Base-by-base conservation (phyloP, 768 basidiomycete species). In the Boletus rubroflammeus region DNA sequence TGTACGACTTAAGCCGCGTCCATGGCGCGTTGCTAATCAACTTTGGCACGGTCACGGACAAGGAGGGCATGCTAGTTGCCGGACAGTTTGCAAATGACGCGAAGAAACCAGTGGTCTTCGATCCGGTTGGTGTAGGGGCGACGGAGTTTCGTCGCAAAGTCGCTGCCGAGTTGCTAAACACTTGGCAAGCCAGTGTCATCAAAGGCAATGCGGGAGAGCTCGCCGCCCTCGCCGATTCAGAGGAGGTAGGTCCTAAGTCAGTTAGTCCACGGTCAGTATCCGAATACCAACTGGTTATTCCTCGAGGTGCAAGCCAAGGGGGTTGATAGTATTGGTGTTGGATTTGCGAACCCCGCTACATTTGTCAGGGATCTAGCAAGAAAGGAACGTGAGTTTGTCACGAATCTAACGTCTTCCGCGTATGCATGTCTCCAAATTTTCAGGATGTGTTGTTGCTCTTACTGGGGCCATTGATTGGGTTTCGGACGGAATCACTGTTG, bases 181-280 rank as follows among this genome's bases (percentile, higher is more conserved):
- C 74, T 23, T 96, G 88, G 83, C 93, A 95, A 69, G 84, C 87
- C 11, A 86, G 88, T 17, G 88, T 96, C 21, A 94, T 98, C 71
- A 98, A 98, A 71, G 94, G 94, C 4, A 97, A 98, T 64, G 88
- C 92, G 0, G 90, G 82, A 15, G 95, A 98, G 72, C 83, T 98
- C 21, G 92, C 85, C 0, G 80, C 88, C 0, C 68, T 96, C 10
- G 81, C 85, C 2, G 80, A 85, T n/a, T 89, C 88, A 0, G 68
- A 69, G 14, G 95, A 95, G 76, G 93, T 89, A 42, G 15, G 58
- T 53, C 36, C 21, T 28, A 23, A 25, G 17, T 49, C 39, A 7
- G 25, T 51, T 26, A 15, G 13, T 53, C 10, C 38, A 9, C 55
- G 13, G 26, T 43, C 13, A 15, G 14, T 29, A 40, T 38, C 23